Evolutionary conservation across 208 protist genomes (phyloP).

Genomic region (Lotmaria passim): DNA sequence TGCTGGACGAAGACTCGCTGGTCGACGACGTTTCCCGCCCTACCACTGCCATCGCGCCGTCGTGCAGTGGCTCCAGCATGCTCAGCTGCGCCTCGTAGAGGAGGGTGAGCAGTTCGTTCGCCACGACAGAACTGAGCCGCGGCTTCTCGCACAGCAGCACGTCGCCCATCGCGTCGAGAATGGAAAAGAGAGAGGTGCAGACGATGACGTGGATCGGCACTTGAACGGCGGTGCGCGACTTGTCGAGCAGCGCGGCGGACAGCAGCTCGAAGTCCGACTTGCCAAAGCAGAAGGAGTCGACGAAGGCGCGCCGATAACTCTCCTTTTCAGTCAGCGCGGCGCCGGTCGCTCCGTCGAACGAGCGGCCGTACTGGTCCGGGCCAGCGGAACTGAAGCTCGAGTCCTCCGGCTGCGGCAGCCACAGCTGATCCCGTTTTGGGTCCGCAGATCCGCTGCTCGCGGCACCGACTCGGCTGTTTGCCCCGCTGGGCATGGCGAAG

Average conservation of each 20-base stretch:
- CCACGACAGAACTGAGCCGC: conserved; percentile 52
- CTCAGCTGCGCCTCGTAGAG: conserved; percentile 56
- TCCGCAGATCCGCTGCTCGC: neutral
- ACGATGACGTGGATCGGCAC: conserved; percentile 60
- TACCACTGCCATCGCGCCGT: conserved; percentile 28
- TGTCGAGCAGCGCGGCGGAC: conserved; percentile 23
- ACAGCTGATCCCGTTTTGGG: conserved; percentile 5
- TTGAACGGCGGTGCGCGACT: conserved; percentile 19
- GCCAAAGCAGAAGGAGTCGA: conserved; percentile 52
- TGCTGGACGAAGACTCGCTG: neutral
- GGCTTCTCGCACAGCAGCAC: conserved; percentile 57
- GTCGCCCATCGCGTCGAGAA: conserved; percentile 44
- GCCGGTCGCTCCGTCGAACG: conserved; percentile 12
- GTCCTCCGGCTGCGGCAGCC: conserved; percentile 10
- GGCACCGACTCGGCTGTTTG: neutral
- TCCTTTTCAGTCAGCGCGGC: conserved; percentile 23
- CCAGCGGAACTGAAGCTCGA: conserved; percentile 2
- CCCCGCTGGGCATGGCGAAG: conserved; percentile 1
- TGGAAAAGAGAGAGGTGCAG: conserved; percentile 52
- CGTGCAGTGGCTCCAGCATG: conserved; percentile 43
- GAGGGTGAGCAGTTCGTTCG: conserved; percentile 59
- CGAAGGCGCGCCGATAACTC: conserved; percentile 46
- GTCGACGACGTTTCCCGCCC: conserved; percentile 20
- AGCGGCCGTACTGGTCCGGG: conserved; percentile 11
- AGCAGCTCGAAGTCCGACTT: conserved; percentile 34